Evolutionary conservation across 2,329 filamentous ascomycete species (phyloP), one percentile per base, ranked within the genome.

Genomic region (Mycosphaerelloides madeirae): DNA sequence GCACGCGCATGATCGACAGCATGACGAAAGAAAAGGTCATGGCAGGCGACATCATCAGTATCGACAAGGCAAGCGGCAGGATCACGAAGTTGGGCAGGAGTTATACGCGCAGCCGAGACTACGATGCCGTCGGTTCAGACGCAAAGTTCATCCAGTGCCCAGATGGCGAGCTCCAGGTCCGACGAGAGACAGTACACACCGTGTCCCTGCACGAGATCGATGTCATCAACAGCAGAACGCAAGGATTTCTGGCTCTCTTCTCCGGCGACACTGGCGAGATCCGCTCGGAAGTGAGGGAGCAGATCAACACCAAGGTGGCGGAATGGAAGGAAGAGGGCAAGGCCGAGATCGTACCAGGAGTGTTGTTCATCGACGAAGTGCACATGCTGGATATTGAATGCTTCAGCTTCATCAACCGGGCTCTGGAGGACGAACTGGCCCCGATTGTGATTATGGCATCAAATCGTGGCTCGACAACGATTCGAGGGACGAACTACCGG

Each of bases 301-400:
- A 98, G 74, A 98, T 98, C 76, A 95, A 98, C 73, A 96, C 87
- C 57, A 98, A 98, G 71, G 90, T 98, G 2, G 90, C 84, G 37
- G 93, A 98, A 70, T 98, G 93, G 93, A 96, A 95, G 70, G 93
- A 98, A 68, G 93, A 98, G 70, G 93, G 93, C 71, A 98, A 98
- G 69, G 93, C 93, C 3, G 90, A 95, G 70, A 97, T 98, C 43
- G 89, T 98, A 0, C 93, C 93, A 0, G 93, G 93, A 35, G 93
- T 98, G 6, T 74, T 98, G 6, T 98, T 98, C 75, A 95, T 98
- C 61, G 93, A 98, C 62, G 93, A 98, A 72, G 91, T 98, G 4
- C 93, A 98, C 75, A 97, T 98, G 91, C 85, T 98, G 46, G 93
- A 98, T 66, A 96, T 97, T 54, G 93, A 98, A 69, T 97, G 91